A percentile compares a stretch with the other conserved stretches of the same genome.
These are phyloP conservation scores for Yamadazyma buinensis DNA, from an alignment of 1,139 yeast genomes.

Conservation along the genomic window DNA sequence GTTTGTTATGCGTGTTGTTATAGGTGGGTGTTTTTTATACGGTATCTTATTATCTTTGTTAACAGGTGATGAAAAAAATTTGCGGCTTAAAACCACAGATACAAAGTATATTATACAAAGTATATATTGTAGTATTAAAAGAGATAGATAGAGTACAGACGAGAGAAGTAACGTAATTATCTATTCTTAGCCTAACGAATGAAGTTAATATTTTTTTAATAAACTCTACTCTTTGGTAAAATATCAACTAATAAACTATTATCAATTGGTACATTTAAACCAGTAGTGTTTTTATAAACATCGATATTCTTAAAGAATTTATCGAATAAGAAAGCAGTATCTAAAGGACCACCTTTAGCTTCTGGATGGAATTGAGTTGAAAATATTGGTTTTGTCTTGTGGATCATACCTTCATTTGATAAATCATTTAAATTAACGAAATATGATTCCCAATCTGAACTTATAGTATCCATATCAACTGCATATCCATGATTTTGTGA, in stretches of 20 bases:
- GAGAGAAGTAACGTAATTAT: too few relatives aligned
- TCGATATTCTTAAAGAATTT: slow-evolving; percentile 74
- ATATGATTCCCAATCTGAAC: slow-evolving; percentile 75
- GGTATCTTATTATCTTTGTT: too few relatives aligned
- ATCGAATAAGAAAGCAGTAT: slow-evolving; percentile 86
- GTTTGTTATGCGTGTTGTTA: too few relatives aligned
- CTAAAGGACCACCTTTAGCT: slow-evolving; percentile 98
- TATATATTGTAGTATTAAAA: too few relatives aligned
- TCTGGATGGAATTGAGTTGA: slow-evolving; percentile 99
- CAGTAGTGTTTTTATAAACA: slow-evolving; percentile 46
- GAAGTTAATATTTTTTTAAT: too few relatives aligned
- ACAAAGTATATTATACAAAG: too few relatives aligned
- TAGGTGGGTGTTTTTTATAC: too few relatives aligned
- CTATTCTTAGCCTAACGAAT: too few relatives aligned
- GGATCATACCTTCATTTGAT: slow-evolving; percentile 97
- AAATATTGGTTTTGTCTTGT: slow-evolving; percentile 78
- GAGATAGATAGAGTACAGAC: too few relatives aligned
- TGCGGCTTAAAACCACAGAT: too few relatives aligned
- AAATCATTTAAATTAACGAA: slow-evolving; percentile 92
- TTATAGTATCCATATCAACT: slow-evolving; percentile 77
- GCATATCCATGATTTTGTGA: slow-evolving; percentile 99
- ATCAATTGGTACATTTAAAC: slow-evolving; percentile 43
- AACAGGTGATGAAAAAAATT: too few relatives aligned
- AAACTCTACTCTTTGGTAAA: slow-evolving; percentile 81
- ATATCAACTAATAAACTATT: slow-evolving; percentile 70